phyloP scores from a whole-genome alignment of 2,329 filamentous ascomycete species.

The Tolypocladium ovalisporum region DNA sequence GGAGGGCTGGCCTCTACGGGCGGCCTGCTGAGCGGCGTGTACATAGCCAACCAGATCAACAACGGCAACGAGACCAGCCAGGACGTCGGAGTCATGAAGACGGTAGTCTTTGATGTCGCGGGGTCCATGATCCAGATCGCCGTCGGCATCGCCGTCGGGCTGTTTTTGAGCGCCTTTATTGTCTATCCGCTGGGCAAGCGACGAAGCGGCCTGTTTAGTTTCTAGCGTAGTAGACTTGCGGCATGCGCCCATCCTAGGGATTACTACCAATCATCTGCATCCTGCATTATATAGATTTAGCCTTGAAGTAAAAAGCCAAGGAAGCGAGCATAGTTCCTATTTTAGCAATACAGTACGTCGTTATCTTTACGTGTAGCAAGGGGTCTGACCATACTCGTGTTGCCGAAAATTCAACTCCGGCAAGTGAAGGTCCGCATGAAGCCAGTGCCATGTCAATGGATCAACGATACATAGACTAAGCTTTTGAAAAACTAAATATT shows the following conservation, averaged over 20 bases:
- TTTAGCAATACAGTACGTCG: neutral
- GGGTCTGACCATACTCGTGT: neutral
- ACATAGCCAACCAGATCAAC: constrained; percentile 31
- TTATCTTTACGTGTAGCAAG: neutral
- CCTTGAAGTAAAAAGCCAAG: neutral
- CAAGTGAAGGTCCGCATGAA: neutral
- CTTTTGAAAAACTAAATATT: too few relatives aligned
- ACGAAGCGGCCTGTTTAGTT: constrained; percentile 37
- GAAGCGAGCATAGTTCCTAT: neutral
- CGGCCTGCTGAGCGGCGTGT: constrained; percentile 32
- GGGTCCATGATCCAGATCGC: constrained; percentile 42
- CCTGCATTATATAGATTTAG: neutral
- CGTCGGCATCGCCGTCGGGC: constrained; percentile 38
- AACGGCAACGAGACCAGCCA: constrained; percentile 27
- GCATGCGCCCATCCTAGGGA: neutral
- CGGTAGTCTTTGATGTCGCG: constrained; percentile 32
- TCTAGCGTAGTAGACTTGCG: constrained; percentile 14
- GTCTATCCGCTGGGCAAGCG: constrained; percentile 39
- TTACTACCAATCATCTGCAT: neutral
- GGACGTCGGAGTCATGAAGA: constrained; percentile 12
- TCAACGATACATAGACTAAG: too few relatives aligned
- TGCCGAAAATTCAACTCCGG: too few relatives aligned
- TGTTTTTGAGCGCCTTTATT: constrained; percentile 37
- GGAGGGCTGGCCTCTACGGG: constrained; percentile 36
- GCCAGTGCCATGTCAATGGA: neutral